Evolutionary conservation across 2,329 filamentous ascomycete genomes (phyloP).

Genomic region (Blumeriella jaapii): DNA sequence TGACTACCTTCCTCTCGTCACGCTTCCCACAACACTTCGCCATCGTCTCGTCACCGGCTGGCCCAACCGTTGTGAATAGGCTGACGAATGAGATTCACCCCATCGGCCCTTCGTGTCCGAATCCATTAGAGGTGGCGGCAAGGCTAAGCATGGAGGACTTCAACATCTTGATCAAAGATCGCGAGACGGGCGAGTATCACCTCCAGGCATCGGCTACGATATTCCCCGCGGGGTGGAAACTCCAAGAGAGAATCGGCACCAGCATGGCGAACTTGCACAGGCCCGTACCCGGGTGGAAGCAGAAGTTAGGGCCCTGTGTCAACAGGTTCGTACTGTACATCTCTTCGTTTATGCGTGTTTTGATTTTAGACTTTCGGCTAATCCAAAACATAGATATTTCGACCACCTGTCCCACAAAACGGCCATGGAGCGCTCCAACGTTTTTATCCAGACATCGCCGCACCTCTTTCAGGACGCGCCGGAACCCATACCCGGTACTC

Average conservation of each 20-base stretch:
- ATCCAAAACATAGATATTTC: constrained; percentile 29
- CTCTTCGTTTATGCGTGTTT: neutral
- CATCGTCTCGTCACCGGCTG: constrained; percentile 23
- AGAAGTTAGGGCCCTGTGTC: constrained; percentile 32
- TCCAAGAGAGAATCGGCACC: constrained; percentile 37
- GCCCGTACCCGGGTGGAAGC: constrained; percentile 38
- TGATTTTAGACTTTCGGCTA: neutral
- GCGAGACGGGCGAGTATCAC: constrained; percentile 35
- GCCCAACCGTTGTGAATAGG: constrained; percentile 31
- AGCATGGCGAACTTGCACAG: constrained; percentile 36
- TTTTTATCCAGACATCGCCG: constrained; percentile 37
- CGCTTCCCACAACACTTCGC: constrained; percentile 34
- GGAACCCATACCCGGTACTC: constrained; percentile 26
- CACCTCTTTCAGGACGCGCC: constrained; percentile 35
- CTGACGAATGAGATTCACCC: constrained; percentile 33
- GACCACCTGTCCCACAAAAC: constrained; percentile 32
- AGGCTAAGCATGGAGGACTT: constrained; percentile 41
- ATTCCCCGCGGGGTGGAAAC: constrained; percentile 41
- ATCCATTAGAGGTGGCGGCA: constrained; percentile 38
- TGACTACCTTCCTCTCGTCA: constrained; percentile 33
- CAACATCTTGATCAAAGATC: constrained; percentile 34
- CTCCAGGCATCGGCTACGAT: constrained; percentile 39
- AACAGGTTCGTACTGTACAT: constrained; percentile 28
- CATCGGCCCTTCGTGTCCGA: constrained; percentile 27
- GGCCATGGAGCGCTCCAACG: constrained; percentile 37